Evolutionary conservation across 2,329 filamentous ascomycete genomes (phyloP).

Genomic region (Berkeleyomyces basicola): DNA sequence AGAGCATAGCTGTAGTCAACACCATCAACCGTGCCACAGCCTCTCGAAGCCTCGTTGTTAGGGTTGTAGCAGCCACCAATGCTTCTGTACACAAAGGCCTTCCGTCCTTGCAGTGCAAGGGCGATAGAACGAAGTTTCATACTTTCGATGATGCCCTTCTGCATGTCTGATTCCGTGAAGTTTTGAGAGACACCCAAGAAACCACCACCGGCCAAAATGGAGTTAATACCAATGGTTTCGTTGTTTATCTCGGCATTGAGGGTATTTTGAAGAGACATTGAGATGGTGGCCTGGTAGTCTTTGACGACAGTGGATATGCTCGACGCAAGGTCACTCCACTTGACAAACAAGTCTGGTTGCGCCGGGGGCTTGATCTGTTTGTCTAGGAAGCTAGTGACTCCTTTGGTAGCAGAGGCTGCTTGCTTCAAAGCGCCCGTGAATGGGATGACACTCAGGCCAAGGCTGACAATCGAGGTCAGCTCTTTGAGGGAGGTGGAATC

Average conservation of each 20-base stretch:
- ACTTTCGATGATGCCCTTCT: not conserved
- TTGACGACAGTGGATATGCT: constrained; percentile 8
- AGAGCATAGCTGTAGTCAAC: not conserved
- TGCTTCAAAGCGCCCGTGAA: constrained; percentile 9
- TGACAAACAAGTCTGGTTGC: not conserved
- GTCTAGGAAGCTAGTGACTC: not conserved
- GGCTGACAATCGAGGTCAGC: constrained; percentile 9
- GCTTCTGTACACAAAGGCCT: not conserved
- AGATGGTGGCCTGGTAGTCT: constrained; percentile 7
- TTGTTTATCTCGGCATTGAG: constrained; percentile 12
- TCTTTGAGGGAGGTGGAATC: constrained; percentile 10
- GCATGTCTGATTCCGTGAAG: constrained; percentile 13
- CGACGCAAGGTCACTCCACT: constrained; percentile 7
- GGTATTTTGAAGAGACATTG: constrained; percentile 2
- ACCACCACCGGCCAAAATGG: constrained; percentile 7
- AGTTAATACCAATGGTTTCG: constrained; percentile 6
- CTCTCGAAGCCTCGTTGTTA: not conserved
- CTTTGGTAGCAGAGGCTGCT: not conserved
- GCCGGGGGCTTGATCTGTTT: constrained; percentile 3
- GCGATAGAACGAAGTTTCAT: constrained; percentile 9
- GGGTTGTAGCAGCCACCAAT: not conserved
- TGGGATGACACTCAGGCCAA: constrained; percentile 8
- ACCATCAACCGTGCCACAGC: not conserved
- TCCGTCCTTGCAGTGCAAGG: constrained; percentile 8
- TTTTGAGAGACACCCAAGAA: constrained; percentile 13